Conservation (phyloP, 2,329 filamentous ascomycete species). For the Neofusicoccum umdonicola region DNA sequence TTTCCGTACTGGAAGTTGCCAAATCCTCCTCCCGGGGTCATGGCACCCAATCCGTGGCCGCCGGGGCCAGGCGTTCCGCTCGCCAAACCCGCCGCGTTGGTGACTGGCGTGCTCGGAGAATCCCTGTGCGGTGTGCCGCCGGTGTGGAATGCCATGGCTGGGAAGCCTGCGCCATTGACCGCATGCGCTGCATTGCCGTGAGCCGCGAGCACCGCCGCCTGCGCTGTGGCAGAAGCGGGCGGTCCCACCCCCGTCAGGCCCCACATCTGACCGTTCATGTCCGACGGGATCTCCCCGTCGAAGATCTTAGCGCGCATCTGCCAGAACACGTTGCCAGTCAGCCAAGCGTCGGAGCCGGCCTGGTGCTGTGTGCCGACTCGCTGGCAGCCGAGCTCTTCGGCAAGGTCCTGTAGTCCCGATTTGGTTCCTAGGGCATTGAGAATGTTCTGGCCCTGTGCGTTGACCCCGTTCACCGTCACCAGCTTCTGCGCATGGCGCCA, state of each 20-base stretch:
- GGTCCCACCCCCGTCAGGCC: constrained; percentile 67
- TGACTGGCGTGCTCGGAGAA: constrained; percentile 69
- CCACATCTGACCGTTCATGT: constrained; percentile 88
- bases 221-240: constrained; percentile 56
- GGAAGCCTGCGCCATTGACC: constrained; percentile 32
- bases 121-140: constrained; percentile 39
- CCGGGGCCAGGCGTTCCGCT: constrained; percentile 52
- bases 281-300: constrained; percentile 73
- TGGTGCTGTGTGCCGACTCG: constrained; percentile 85
- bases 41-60: constrained; percentile 57
- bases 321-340: constrained; percentile 95
- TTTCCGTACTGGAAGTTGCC: constrained; percentile 58
- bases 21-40: constrained; percentile 78
- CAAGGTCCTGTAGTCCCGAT: constrained; percentile 88
- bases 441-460: constrained; percentile 61
- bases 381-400: constrained; percentile 88
- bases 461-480: constrained; percentile 51
- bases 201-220: constrained; percentile 43
- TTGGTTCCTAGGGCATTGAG: constrained; percentile 85
- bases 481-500: constrained; percentile 80
- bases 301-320: constrained; percentile 87
- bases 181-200: constrained; percentile 40
- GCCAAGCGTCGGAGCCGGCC: constrained; percentile 86
- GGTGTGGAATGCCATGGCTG: constrained; percentile 38
- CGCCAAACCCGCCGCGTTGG: constrained; percentile 51